A percentile compares a stretch with the other conserved stretches of the same genome.
These are phyloP conservation scores for Croton laevigatus DNA, from an alignment of 441 rosid genomes.

Conservation along the genomic window DNA sequence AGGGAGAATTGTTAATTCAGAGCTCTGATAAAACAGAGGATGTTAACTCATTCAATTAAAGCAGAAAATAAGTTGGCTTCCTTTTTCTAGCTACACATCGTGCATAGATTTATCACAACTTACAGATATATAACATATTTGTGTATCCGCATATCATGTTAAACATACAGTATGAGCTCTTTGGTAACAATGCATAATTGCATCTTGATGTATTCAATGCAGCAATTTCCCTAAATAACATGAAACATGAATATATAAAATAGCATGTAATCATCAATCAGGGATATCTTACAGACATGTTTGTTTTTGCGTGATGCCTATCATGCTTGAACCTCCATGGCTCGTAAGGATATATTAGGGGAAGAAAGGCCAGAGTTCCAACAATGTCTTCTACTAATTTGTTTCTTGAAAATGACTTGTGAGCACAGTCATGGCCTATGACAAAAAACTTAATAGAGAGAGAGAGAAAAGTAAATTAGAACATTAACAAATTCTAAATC, in stretches of 20 bases:
- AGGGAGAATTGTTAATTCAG: slow-evolving; percentile 8
- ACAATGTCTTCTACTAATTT: slow-evolving; percentile 87
- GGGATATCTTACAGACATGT: slow-evolving; percentile 52
- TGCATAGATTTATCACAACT: not conserved
- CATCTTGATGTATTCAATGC: not conserved
- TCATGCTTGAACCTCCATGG: slow-evolving; percentile 98
- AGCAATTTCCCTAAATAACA: not conserved
- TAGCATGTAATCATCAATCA: not conserved
- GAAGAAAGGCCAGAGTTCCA: slow-evolving; percentile 89
- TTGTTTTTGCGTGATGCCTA: slow-evolving; percentile 93
- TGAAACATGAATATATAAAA: not conserved
- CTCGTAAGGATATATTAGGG: slow-evolving; percentile 88
- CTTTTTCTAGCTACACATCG: not conserved
- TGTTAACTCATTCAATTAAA: slow-evolving; percentile 3
- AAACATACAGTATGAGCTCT: not conserved
- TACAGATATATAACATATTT: not conserved
- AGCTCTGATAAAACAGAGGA: not conserved
- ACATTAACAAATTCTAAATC: slow-evolving; percentile 13
- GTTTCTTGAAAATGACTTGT: slow-evolving; percentile 87
- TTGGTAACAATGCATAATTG: not conserved
- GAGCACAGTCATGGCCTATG: slow-evolving; percentile 98
- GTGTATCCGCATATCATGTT: not conserved
- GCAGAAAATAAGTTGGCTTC: not conserved
- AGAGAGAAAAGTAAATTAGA: slow-evolving; percentile 17
- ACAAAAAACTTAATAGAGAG: slow-evolving; percentile 69